Evolutionary conservation across 1,284 basidiomycete genomes (phyloP).

Genomic region (Leccinum subrobustum): DNA sequence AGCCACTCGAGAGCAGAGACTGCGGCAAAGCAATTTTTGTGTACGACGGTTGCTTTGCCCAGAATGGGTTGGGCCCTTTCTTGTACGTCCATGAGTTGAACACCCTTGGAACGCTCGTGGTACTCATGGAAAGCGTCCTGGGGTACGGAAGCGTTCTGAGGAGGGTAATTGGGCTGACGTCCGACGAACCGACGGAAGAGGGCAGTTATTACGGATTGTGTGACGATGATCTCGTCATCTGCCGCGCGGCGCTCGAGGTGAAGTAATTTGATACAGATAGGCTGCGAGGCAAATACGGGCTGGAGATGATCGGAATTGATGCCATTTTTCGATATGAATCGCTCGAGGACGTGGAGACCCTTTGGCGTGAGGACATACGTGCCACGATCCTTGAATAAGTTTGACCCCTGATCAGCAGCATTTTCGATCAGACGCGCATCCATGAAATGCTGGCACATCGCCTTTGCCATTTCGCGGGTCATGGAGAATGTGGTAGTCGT

Average conservation of each 20-base stretch:
- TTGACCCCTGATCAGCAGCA: conserved; percentile 84
- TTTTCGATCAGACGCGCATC: conserved; percentile 97
- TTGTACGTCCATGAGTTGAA: conserved; percentile 66
- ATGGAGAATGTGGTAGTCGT: conserved; percentile 99
- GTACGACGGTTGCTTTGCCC: conserved; percentile 43
- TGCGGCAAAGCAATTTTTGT: conserved; percentile 86
- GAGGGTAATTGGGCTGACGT: conserved; percentile 74
- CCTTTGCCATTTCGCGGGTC: conserved; percentile 99
- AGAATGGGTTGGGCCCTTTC: conserved; percentile 58
- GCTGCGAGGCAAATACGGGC: conserved; percentile 87
- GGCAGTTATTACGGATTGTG: conserved; percentile 89
- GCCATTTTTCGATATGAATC: conserved; percentile 99
- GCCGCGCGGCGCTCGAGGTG: conserved; percentile 90
- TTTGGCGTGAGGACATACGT: conserved; percentile 96
- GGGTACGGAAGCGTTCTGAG: conserved; percentile 42
- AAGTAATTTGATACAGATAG: conserved; percentile 97
- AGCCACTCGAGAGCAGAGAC: conserved; percentile 93
- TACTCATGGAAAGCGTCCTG: conserved; percentile 74
- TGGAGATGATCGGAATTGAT: conserved; percentile 94
- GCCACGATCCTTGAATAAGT: conserved; percentile 95
- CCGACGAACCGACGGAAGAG: conserved; percentile 95
- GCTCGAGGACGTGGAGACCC: conserved; percentile 96
- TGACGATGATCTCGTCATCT: conserved; percentile 98
- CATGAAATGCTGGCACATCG: conserved; percentile 99
- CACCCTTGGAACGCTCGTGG: conserved; percentile 76